Evolutionary conservation across 768 basidiomycete species (phyloP).

Genomic region (Mycena floridula): DNA sequence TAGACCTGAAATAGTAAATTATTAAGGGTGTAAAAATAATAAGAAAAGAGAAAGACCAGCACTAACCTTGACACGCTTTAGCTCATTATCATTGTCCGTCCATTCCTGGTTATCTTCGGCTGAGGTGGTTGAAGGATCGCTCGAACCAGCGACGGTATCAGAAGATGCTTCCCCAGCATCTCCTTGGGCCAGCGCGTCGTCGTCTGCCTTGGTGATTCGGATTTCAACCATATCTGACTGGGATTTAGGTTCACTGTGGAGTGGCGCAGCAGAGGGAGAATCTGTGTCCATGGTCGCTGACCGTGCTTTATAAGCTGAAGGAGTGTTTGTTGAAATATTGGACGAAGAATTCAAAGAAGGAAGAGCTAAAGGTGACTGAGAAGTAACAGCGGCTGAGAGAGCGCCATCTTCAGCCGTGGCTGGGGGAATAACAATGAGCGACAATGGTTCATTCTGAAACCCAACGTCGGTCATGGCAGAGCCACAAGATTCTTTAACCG

Average conservation of each 20-base stretch:
- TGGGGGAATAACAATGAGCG: no score
- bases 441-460: no score
- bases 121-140: conserved; percentile 28
- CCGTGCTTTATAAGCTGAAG: no score
- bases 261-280: background rate
- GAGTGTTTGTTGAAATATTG: no score
- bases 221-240: conserved; percentile 3
- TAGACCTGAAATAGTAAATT: conserved; percentile 61
- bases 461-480: no score
- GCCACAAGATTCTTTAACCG: no score
- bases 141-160: conserved; percentile 21
- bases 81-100: conserved; percentile 34
- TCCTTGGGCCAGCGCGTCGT: background rate
- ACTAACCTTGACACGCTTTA: conserved; percentile 82
- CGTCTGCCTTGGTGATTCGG: background rate
- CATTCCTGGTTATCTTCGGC: conserved; percentile 58
- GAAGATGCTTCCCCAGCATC: conserved; percentile 35
- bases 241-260: no score
- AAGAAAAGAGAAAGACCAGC: conserved; percentile 9
- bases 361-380: no score
- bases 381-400: no score
- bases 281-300: background rate
- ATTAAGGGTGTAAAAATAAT: conserved; percentile 10
- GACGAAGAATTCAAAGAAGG: no score
- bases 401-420: no score